Evolutionary conservation across 2,329 filamentous ascomycete genomes (phyloP), one percentile per base, ranked within the genome.

Genomic region (Talaromyces sp.): DNA sequence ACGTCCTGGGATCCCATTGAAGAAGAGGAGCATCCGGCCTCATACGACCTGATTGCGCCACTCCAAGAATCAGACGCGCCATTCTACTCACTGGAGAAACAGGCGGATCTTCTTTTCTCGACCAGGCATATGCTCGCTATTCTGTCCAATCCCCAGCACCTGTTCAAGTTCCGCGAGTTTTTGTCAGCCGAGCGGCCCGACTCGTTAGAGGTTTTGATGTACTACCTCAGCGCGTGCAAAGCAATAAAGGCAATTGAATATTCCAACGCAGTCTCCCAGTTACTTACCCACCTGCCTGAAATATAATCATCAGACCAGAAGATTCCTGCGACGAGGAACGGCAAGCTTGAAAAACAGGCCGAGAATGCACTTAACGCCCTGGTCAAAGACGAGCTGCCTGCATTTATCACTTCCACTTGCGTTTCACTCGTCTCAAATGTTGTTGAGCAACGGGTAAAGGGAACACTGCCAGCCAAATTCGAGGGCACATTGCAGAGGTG

Each of bases 221-320:
- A 91, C 75, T 91, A 91, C 64, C 79, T 91, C 1, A 87, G 90
- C 66, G 83, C 87, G 0, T 72, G 86, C 60, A 93, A 92, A 69
- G 88, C 89, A 0, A 73, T 90, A 13, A 84, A 85, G 65, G 88
- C 89, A 1, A 86, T 92, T 60, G 80, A 91, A 31, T 49, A 24
- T 66, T 83, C 87, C 21, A 90, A 92, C 70, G 84, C 87, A 0
- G 81, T 91, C 38, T 81, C 86, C 1, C 82, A 84, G 62, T 81
- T 85, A 1, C 77, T 90, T 9, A 79, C 84, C 29, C 79, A 80
- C 0, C 81, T 89, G 14, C 72, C 80, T 4, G 82, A 80, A 0
- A 75, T 84, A 32, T 80, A 81, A 1, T 88, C 88, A 60, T 85
- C 83, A 0, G 70, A 79, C 0, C 75, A 79, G 3, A 71, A 75